Evolutionary conservation across 2,329 filamentous ascomycete species (phyloP), one percentile per base, ranked within the genome.

Genomic region (Ophiosphaerella herpotricha): DNA sequence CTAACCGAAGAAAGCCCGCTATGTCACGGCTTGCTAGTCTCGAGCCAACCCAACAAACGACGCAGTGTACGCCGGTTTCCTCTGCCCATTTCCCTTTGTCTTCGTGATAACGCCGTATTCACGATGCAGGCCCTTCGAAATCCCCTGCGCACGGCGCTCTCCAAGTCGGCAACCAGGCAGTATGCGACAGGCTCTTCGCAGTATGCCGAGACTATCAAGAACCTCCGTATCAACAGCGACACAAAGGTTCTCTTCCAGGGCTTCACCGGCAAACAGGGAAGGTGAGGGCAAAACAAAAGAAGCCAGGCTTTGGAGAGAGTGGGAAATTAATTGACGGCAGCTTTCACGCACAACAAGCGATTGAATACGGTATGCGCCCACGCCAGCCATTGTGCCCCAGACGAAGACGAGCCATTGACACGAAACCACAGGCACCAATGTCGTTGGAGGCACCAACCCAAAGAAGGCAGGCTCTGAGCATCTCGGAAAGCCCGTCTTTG

Each of bases 161-260:
- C 82, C 64, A 79, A 83, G 78, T 77, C 84, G 81, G 80, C 85
- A 77, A 82, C 87, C 71, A 84, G 85, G 74, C 87, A 91, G 65
- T 96, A 96, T 81, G 87, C 88, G 74, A 87, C 88, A 44, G 78
- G 82, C 61, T 82, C 82, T 55, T 84, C 85, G 61, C 84, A 85
- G 54, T 75, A 75, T 47, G 61, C 70, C 46, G 65, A 71, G 55
- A 75, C 73, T 21, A 71, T 73, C 63, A 70, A 72, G 71, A 97
- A 97, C 82, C 85, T 97, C 71, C 89, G 91, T 78, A 92, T 97
- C 82, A 96, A 91, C 78, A 74, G 81, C 75, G 87, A 97, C 64
- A 99, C 94, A 68, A 95, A 94, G 81, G 91, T 99, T 64, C 81
- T 97, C 70, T 97, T 85, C 82, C 94, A 99, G 81, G 94, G 94